Conservation (phyloP, 2,329 filamentous ascomycete genomes). For the Teratosphaeriaceae sp. region DNA sequence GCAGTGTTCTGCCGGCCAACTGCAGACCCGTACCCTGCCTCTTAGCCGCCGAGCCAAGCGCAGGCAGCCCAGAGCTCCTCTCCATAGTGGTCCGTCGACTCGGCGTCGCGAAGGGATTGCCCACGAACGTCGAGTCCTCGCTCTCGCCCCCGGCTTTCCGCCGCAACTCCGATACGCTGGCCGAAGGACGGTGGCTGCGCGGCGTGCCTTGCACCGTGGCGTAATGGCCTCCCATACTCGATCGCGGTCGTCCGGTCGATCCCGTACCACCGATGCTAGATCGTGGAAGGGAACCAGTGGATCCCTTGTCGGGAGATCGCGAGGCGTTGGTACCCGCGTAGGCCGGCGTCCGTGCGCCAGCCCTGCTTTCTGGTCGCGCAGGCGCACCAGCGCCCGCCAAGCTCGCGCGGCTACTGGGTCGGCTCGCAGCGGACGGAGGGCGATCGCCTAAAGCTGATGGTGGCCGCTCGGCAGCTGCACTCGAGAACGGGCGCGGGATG, state of each 20-base stretch:
- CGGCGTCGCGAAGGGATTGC: too few relatives aligned
- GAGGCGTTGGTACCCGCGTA: not conserved
- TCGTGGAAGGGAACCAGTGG: not conserved
- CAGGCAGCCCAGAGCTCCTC: conserved; percentile 24
- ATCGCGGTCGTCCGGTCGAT: conserved; percentile 46
- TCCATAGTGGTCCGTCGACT: conserved; percentile 34
- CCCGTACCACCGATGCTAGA: not conserved
- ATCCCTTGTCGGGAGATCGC: not conserved
- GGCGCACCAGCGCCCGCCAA: conserved; percentile 2
- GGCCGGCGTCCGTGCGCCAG: conserved; percentile 38
- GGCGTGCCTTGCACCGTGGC: conserved; percentile 22
- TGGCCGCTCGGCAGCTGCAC: conserved; percentile 18
- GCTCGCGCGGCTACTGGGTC: conserved; percentile 69
- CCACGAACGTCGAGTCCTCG: conserved; percentile 18
- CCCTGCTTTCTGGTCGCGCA: conserved; percentile 27
- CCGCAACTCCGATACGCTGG: conserved; percentile 26
- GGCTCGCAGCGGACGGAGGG: conserved; percentile 41
- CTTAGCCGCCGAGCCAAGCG: not conserved
- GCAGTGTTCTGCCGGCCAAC: conserved; percentile 4
- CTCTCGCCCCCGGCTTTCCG: conserved; percentile 29
- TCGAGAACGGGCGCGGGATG: conserved; percentile 26
- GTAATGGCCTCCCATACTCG: conserved; percentile 56
- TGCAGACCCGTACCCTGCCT: not conserved
- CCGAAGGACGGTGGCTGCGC: conserved; percentile 18
- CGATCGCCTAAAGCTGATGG: conserved; percentile 17